Base-by-base conservation (phyloP, 2,329 filamentous ascomycete species). In the Sporothrix pallida region DNA sequence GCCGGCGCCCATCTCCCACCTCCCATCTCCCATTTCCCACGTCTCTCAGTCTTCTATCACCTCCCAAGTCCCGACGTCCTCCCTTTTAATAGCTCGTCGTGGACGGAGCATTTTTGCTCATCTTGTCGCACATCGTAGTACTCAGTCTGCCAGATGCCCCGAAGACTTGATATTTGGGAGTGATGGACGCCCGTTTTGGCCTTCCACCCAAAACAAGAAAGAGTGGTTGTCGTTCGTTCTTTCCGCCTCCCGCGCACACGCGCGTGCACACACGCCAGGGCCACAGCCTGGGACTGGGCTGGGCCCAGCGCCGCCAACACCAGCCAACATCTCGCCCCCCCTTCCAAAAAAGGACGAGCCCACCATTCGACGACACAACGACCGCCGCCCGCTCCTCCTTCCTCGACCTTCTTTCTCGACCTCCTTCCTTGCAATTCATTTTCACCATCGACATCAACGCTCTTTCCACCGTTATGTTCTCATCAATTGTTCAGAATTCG, bases 311-410 rank as follows among this genome's bases (percentile, higher is more conserved):
- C 26, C 58, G 58, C 58, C 31, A 17, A 17, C 31, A 3, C 31
- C 31, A 37, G 31, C 31, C 31, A 62, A 42, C 10, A 62, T 42
- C 15, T 65, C 60, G 60, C 60, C 48, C 67, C 44, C 44, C 65
- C 67, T 69, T 69, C 67, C 67, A 69, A 69, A 69, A 56, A 69
- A 69, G 67, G 67, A 69, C 67, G 67, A 67, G 62, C 42, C 67
- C 67, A 56, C 23, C 67, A 54, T 54, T 42, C 67, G 67, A 54
- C 67, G 48, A 52, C 67, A 17, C 20, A 17, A 52, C 67, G 46
- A 52, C 26, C 48, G 48, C 48, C 67, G 31, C 31, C 31, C 31
- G 31, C 31, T 3, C 31, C n/a, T 69, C 46, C 46, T 37, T 52
- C 63, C 23, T 37, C 15, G 10, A 17, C 23, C 23, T 23, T 52